Conservation (phyloP, 2,329 filamentous ascomycete genomes). For the Neofusicoccum kwambonambiense region DNA sequence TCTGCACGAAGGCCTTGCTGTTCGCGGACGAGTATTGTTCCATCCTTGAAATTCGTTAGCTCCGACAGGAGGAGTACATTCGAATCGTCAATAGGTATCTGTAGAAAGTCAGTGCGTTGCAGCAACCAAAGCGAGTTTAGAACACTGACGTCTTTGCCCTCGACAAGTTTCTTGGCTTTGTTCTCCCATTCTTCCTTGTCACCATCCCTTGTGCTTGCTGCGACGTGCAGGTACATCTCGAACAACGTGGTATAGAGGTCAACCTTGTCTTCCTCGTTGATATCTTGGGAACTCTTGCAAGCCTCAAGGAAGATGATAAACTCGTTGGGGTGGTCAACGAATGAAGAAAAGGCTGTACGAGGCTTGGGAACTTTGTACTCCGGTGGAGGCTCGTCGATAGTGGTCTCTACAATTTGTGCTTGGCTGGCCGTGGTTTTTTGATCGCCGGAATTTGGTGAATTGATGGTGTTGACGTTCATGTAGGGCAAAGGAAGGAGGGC, state of each 20-base stretch:
- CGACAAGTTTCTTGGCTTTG: conserved; percentile 86
- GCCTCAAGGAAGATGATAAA: conserved; percentile 93
- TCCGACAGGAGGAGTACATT: conserved; percentile 92
- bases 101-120: conserved; percentile 6
- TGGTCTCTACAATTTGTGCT: conserved; percentile 53
- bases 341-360: conserved; percentile 88
- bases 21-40: conserved; percentile 89
- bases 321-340: conserved; percentile 88
- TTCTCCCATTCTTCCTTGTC: conserved; percentile 80
- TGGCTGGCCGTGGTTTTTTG: conserved; percentile 55
- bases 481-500: conserved; percentile 82
- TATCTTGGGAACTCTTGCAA: conserved; percentile 68
- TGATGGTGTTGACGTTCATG: conserved; percentile 64
- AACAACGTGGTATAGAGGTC: conserved; percentile 95
- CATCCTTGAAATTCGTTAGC: conserved; percentile 83
- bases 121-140: conserved; percentile 2
- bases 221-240: conserved; percentile 95
- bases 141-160: conserved; percentile 64
- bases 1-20: conserved; percentile 89
- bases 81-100: conserved; percentile 83
- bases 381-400: conserved; percentile 49
- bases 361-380: conserved; percentile 80
- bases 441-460: conserved; percentile 55
- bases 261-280: conserved; percentile 72
- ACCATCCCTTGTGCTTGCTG: conserved; percentile 68